phyloP scores from a whole-genome alignment of 2,329 filamentous ascomycete genomes.

The Fulvia fulva region DNA sequence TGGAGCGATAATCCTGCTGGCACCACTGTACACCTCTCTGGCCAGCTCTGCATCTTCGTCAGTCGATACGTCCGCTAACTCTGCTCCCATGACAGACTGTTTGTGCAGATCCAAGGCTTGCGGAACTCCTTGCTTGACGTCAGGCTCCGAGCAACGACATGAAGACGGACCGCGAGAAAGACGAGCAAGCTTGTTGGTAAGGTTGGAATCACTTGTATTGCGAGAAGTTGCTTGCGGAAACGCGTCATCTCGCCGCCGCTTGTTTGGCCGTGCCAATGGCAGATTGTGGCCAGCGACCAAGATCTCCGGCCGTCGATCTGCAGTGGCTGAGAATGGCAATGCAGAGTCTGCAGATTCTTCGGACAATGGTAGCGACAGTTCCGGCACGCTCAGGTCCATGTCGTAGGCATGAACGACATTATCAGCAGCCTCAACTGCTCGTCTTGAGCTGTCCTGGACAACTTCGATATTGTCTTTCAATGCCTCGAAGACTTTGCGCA shows the following conservation, averaged over 20 bases:
- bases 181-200: constrained; percentile 19
- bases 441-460: constrained; percentile 67
- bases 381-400: constrained; percentile 70
- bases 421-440: constrained; percentile 69
- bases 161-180: constrained; percentile 6
- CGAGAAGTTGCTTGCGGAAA: constrained; percentile 9
- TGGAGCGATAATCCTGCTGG: constrained; percentile 39
- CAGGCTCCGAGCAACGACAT: constrained; percentile 16
- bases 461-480: constrained; percentile 67
- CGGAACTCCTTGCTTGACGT: constrained; percentile 26
- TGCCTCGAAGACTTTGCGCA: constrained; percentile 56
- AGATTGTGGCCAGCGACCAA: constrained; percentile 42
- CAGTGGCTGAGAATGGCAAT: constrained; percentile 21
- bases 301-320: constrained; percentile 41
- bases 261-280: constrained; percentile 39
- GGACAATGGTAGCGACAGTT: constrained; percentile 45
- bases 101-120: constrained; percentile 27
- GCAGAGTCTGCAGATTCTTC: constrained; percentile 27
- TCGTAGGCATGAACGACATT: constrained; percentile 74
- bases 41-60: constrained; percentile 14
- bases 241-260: constrained; percentile 41
- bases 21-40: not conserved
- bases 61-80: constrained; percentile 8
- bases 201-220: constrained; percentile 25
- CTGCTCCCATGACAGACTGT: constrained; percentile 11